Evolutionary conservation across 805 yeast species (phyloP), one percentile per base, ranked within the genome.

Genomic region (Zygosaccharomyces bisporus): DNA sequence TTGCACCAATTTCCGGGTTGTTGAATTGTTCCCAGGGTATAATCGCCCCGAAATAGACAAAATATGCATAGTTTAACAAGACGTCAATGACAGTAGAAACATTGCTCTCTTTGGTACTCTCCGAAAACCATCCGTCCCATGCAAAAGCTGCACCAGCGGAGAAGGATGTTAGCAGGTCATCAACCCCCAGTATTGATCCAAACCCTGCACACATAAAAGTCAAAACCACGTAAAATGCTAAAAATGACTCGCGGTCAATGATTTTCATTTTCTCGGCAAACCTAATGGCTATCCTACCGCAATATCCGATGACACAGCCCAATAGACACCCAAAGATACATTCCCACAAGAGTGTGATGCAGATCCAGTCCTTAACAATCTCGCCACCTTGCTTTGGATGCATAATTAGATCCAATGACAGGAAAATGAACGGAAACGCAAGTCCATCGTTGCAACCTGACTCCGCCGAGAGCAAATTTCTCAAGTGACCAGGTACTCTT

Each of bases 91-190:
- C 95, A 36, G 89, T 85, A 10, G 96, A 86, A 1, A 89, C 87
- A 57, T 86, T 89, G 10, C 89, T 75, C 55, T 86, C 95, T 56
- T 86, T 91, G 0, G 95, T 88, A 54, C 80, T 81, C 45, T 70
- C 73, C 12, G 95, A 81, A 66, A 87, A 87, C 80, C 89, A 79
- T 9, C 95, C 96, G 61, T 86, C 90, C 96, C 96, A 89, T 1
- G 95, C 79, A 63, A 89, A 90, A 2, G 96, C 86, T 3, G 95
- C 81, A 18, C 97, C 97, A 0, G 96, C 96, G 2, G 95, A 83
- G 67, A 90, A 90, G 3, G 95, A 81, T 2, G 86, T 95, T 49
- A 89, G 73, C 56, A 89, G 74, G 65, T 89, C 97, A 63, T 89
- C 96, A 9, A 83, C 87, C 18, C 96, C 96, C 34, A 87, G 70